A percentile compares a stretch with the other conserved stretches of the same genome.
phyloP scores from a whole-genome alignment of 768 basidiomycete species.

The Cytidiella melzeri region DNA sequence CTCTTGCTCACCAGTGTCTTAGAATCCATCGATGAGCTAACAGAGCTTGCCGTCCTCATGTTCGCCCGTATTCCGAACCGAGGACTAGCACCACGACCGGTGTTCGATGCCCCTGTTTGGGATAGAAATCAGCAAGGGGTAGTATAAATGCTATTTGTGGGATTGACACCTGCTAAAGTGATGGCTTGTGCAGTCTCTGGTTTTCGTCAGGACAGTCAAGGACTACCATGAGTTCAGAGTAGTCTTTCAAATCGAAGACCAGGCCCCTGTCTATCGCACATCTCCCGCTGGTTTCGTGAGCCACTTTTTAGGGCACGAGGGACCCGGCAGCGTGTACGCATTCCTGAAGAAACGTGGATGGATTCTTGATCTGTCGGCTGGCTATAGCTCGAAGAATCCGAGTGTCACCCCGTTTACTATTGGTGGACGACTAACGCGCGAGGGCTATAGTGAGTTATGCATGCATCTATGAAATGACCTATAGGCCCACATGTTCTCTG shows the following conservation, averaged over 20 bases:
- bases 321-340: conserved; percentile 42
- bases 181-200: conserved; percentile 26
- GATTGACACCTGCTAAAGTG: conserved; percentile 10
- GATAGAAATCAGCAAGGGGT: conserved; percentile 17
- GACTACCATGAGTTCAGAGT: conserved; percentile 38
- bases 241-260: conserved; percentile 28
- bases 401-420: conserved; percentile 39
- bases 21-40: conserved; percentile 32
- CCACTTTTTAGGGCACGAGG: conserved; percentile 48
- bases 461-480: not conserved
- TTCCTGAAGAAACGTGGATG: conserved; percentile 42
- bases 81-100: conserved; percentile 20
- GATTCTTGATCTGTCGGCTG: conserved; percentile 29
- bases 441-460: conserved; percentile 38
- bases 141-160: conserved; percentile 4
- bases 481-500: conserved; percentile 1
- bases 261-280: conserved; percentile 34
- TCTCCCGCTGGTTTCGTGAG: conserved; percentile 36
- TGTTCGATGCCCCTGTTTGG: conserved; percentile 17
- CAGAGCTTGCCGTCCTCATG: conserved; percentile 22
- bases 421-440: conserved; percentile 38
- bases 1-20: not conserved
- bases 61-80: conserved; percentile 29
- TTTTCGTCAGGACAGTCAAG: conserved; percentile 39
- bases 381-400: conserved; percentile 29